Percentiles rank a stretch among this genome's conserved stretches.
Evolutionary conservation across 2,329 filamentous ascomycete genomes (phyloP).

Genomic region (Phaeoacremonium minimum): DNA sequence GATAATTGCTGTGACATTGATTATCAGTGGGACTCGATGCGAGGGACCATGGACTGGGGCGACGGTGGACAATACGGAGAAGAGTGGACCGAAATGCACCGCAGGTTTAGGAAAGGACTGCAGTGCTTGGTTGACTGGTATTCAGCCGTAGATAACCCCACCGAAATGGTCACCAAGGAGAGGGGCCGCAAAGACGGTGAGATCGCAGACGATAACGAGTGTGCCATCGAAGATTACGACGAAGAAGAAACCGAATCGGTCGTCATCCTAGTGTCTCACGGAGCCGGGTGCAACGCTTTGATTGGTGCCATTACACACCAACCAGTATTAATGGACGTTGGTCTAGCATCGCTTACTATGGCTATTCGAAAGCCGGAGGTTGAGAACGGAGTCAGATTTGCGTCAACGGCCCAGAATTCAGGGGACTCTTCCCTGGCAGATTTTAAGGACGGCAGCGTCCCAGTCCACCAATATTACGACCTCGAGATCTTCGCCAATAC

Average conservation of each 20-base stretch:
- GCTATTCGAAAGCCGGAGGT: constrained; percentile 58
- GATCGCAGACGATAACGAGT: constrained; percentile 26
- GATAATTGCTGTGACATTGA: constrained; percentile 85
- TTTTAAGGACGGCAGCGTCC: constrained; percentile 25
- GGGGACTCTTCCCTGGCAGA: constrained; percentile 14
- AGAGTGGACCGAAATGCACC: constrained; percentile 95
- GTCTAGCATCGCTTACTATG: constrained; percentile 87
- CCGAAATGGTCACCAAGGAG: constrained; percentile 45
- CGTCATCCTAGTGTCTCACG: constrained; percentile 85
- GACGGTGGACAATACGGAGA: constrained; percentile 85
- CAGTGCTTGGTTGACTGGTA: constrained; percentile 85
- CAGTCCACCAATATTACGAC: constrained; percentile 62
- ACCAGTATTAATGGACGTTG: constrained; percentile 85
- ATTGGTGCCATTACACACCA: constrained; percentile 90
- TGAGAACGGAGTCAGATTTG: constrained; percentile 9
- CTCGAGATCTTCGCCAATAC: constrained; percentile 70
- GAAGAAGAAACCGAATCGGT: constrained; percentile 66
- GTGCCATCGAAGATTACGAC: constrained; percentile 29
- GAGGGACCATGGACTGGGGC: constrained; percentile 73
- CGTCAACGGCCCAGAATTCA: constrained; percentile 5
- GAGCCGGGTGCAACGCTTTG: constrained; percentile 91
- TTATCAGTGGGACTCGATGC: constrained; percentile 93
- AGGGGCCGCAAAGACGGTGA: constrained; percentile 17
- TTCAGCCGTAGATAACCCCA: constrained; percentile 45
- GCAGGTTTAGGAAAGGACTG: constrained; percentile 76